Evolutionary conservation across 257 asterid genomes (phyloP), one percentile per base, ranked within the genome.

Genomic region (Petunia axillaris): DNA sequence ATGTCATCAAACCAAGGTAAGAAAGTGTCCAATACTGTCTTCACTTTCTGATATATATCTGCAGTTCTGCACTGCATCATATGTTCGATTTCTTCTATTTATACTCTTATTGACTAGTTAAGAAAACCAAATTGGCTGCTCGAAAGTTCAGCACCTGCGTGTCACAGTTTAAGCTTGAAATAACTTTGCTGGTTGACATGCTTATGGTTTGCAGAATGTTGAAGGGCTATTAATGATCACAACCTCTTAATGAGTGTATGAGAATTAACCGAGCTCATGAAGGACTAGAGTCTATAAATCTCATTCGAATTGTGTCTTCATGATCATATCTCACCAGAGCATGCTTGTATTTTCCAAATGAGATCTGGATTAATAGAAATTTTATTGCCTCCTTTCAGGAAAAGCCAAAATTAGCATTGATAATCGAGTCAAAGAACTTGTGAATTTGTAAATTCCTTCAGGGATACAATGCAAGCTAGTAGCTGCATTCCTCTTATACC

Each of bases 1-100:
- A 93, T 79, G 82, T 92, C 85, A 39, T 95, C 76, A 95, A 83
- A 73, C 98, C 98, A 76, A 93, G 98, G 98, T 94, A 78, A 79
- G 10, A 14, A 60, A 46, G 13, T 53, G 5, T 16, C 10, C 48
- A 38, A 11, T 54, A 39, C 36, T 70, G 44, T 11, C 46, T 38
- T 62, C 25, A 11, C 4, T 1, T 67, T 65, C 39, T 6, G 43
- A 50, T 44, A 38, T n/a, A 2, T 53, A n/a, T 48, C 15, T 54
- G 25, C 39, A 44, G 16, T 48, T 48, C 15, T 54, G 25, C 39
- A 44, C 13, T 48, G 3, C 25, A 50, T 5, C 44, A 5, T 6
- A 40, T 64, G 13, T 7, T 6, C 25, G 25, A 25, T 8, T 9
- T 53, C 38, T 14, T 58, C 54, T 52, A 57, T 71, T 5, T 43